Evolutionary conservation across 2,329 filamentous ascomycete species (phyloP).

Genomic region (Colletotrichum euphorbiae): DNA sequence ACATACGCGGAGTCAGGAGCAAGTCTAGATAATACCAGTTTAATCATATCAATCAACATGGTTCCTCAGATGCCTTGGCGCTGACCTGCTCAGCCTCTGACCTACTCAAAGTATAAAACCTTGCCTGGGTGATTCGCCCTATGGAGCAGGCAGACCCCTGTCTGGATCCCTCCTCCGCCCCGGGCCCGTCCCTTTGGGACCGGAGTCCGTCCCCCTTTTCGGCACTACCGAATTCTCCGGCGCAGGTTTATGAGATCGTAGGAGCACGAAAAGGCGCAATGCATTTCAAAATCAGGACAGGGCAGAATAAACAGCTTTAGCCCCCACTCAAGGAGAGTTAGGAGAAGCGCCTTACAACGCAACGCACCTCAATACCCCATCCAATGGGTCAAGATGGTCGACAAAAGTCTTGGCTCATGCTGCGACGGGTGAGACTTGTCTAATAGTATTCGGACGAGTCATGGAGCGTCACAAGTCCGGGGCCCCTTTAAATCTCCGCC

Average conservation of each 20-base stretch:
- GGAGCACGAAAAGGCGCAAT: constrained; percentile 19
- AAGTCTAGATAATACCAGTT: constrained; percentile 5
- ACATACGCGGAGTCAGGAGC: background rate
- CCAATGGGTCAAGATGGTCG: constrained; percentile 10
- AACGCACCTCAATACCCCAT: background rate
- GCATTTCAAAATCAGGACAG: background rate
- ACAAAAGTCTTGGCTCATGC: constrained; percentile 31
- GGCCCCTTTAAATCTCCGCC: constrained; percentile 23
- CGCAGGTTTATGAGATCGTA: constrained; percentile 21
- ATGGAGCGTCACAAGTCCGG: constrained; percentile 11
- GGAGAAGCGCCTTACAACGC: background rate
- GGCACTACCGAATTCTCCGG: constrained; percentile 28
- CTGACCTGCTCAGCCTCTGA: constrained; percentile 25
- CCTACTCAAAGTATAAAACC: constrained; percentile 26
- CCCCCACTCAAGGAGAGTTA: constrained; percentile 8
- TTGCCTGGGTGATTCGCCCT: constrained; percentile 21
- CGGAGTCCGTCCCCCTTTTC: constrained; percentile 30
- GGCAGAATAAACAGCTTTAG: background rate
- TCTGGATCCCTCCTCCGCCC: background rate
- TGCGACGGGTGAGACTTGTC: background rate
- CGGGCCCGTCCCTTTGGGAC: constrained; percentile 18
- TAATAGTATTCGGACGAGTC: constrained; percentile 16
- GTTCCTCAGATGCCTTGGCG: constrained; percentile 29
- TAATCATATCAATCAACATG: constrained; percentile 36
- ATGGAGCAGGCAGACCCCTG: constrained; percentile 26